Base-by-base conservation (phyloP, 2,329 filamentous ascomycete genomes). In the Pseudovirgaria hyperparasitica region DNA sequence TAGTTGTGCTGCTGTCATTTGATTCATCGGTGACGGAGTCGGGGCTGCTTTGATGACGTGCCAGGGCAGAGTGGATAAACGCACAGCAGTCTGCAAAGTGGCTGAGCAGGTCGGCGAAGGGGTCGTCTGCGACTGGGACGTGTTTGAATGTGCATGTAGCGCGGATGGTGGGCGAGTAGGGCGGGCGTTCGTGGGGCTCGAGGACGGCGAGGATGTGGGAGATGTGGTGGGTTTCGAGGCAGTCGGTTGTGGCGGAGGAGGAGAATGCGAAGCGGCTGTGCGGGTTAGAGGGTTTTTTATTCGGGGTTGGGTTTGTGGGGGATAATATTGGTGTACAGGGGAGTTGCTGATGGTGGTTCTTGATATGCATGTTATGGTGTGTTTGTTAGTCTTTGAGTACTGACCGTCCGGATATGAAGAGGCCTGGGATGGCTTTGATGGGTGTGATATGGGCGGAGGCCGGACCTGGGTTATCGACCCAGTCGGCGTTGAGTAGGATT, bases 61-160 rank as follows among this genome's bases (percentile, higher is more conserved):
- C 35, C 23, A 27, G 19, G 4, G 37, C 33, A 13, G 19, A 11
- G 2, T 32, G 30, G 11, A 40, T 34, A 28, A 30, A 40, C 2
- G 11, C 23, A 22, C 34, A 38, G 6, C 22, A 5, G 1, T 20
- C 32, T 10, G 34, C 32, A 2, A 40, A 16, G 4, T n/a, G 9
- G 9, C 20, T 16, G 4, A 40, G 18, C 9, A 40, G 9, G 19
- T 38, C 38, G 11, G 24, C 32, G 6, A 32, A 26, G 3, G 35
- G 27, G 16, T 38, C 24, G 20, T 40, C 38, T 18, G 38, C 32
- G 11, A 40, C 32, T 5, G 27, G 25, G 5, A 40, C 13, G 9
- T 26, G 13, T 6, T 24, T 13, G n/a, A 13, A 9, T 14, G 11
- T n/a, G 19, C 11, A 21, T 8, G 15, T 19, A 10, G 23, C 11